A percentile compares a stretch with the other conserved stretches of the same genome.
Conservation (phyloP, 306 rosid species). For the Dalbergia cultrata region DNA sequence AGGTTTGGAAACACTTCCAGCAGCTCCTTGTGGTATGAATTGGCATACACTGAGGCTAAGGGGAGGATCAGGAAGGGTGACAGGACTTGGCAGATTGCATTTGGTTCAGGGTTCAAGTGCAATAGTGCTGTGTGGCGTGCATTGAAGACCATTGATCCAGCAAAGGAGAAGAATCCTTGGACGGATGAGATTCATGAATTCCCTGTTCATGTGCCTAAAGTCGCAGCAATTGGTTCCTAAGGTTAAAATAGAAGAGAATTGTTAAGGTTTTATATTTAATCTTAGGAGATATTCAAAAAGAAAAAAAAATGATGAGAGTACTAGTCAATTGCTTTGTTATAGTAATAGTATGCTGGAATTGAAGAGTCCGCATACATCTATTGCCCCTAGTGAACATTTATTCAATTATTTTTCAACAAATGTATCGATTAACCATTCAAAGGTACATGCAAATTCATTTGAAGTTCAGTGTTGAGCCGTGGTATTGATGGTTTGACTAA, state of each 20-base stretch:
- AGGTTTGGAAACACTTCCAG: constrained; percentile 93
- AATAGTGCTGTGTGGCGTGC: constrained; percentile 93
- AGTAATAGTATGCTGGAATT: constrained; percentile 6
- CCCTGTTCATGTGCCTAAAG: constrained; percentile 80
- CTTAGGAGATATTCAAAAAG: background rate
- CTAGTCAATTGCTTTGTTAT: background rate
- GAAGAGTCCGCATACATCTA: constrained; percentile 14
- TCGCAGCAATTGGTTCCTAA: constrained; percentile 51
- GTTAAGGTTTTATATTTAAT: background rate
- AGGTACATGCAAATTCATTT: background rate
- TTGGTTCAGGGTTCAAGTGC: constrained; percentile 96
- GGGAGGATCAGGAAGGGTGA: constrained; percentile 83
- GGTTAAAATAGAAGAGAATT: background rate
- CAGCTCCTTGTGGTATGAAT: constrained; percentile 90
- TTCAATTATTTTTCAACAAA: background rate
- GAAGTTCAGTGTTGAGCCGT: background rate
- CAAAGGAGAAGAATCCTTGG: constrained; percentile 84
- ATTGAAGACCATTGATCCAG: constrained; percentile 68
- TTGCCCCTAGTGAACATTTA: background rate
- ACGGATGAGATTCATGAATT: constrained; percentile 82
- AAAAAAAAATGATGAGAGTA: background rate
- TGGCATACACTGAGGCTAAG: constrained; percentile 85
- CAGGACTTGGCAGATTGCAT: constrained; percentile 92
- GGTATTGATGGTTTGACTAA: background rate
- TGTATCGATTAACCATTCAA: background rate